A percentile compares a stretch with the other conserved stretches of the same genome.
phyloP scores from a whole-genome alignment of 2,329 filamentous ascomycete genomes.

The Aspergillus neotritici region DNA sequence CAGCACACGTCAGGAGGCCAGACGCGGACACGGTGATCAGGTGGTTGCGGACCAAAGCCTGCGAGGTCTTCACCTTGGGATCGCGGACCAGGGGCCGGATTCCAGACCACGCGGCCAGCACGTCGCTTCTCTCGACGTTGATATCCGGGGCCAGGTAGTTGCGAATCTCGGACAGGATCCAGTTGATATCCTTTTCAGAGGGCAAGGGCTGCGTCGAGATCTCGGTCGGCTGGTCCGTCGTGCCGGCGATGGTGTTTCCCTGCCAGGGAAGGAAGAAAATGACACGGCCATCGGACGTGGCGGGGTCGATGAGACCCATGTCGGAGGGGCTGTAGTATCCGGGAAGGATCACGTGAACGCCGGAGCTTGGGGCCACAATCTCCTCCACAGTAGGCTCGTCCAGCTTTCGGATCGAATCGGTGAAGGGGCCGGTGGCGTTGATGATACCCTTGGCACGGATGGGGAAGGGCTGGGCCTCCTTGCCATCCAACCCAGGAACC shows the following conservation, averaged over 20 bases:
- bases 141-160: conserved; percentile 79
- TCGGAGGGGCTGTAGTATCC: conserved; percentile 80
- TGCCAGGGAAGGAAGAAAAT: conserved; percentile 95
- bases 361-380: conserved; percentile 79
- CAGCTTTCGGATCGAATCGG: conserved; percentile 77
- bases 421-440: conserved; percentile 85
- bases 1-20: conserved; percentile 76
- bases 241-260: conserved; percentile 85
- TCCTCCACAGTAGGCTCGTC: conserved; percentile 67
- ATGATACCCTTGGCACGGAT: conserved; percentile 76
- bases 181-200: conserved; percentile 77
- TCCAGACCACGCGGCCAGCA: conserved; percentile 85
- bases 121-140: conserved; percentile 75
- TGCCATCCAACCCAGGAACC: conserved; percentile 60
- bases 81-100: conserved; percentile 82
- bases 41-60: conserved; percentile 83
- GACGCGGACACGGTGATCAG: conserved; percentile 73
- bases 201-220: conserved; percentile 70
- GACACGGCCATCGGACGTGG: conserved; percentile 79
- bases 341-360: conserved; percentile 79
- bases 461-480: conserved; percentile 57
- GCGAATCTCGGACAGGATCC: conserved; percentile 79
- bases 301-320: conserved; percentile 83
- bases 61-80: conserved; percentile 76
- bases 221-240: conserved; percentile 70